These are phyloP conservation scores for Beauveria sp. DNA, from an alignment of 2,329 filamentous ascomycete genomes.

Conservation along the genomic window DNA sequence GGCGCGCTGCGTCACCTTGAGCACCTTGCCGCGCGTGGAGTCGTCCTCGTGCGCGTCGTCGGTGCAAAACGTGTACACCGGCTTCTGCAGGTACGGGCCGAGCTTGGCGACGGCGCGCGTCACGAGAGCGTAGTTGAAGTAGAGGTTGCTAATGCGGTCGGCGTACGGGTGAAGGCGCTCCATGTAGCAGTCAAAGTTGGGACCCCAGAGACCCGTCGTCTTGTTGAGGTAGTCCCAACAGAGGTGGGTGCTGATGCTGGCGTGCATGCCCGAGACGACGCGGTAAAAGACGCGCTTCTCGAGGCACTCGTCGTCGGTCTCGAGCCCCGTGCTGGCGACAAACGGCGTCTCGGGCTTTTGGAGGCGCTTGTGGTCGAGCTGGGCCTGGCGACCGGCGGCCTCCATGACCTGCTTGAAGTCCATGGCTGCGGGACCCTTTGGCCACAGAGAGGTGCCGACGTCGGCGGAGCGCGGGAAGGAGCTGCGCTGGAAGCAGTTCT, in stretches of 20 bases:
- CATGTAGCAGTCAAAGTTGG: constrained; percentile 84
- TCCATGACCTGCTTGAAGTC: constrained; percentile 56
- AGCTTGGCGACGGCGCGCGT: constrained; percentile 88
- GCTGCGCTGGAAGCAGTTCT: constrained; percentile 83
- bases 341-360: constrained; percentile 46
- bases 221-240: constrained; percentile 97
- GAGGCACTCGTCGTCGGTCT: constrained; percentile 83
- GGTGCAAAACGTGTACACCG: constrained; percentile 81
- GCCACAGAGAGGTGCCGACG: constrained; percentile 37
- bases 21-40: constrained; percentile 72
- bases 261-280: constrained; percentile 94
- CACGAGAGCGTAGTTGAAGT: constrained; percentile 98
- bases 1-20: constrained; percentile 64
- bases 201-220: constrained; percentile 85
- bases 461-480: constrained; percentile 54
- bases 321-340: constrained; percentile 57
- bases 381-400: constrained; percentile 50
- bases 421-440: constrained; percentile 45
- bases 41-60: constrained; percentile 74
- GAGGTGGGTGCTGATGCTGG: constrained; percentile 90
- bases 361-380: constrained; percentile 45
- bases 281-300: constrained; percentile 99
- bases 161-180: constrained; percentile 75
- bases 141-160: constrained; percentile 91
- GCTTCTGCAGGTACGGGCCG: constrained; percentile 61